Evolutionary conservation across 1,284 basidiomycete species (phyloP), one percentile per base, ranked within the genome.

Genomic region (Fomes fomentarius): DNA sequence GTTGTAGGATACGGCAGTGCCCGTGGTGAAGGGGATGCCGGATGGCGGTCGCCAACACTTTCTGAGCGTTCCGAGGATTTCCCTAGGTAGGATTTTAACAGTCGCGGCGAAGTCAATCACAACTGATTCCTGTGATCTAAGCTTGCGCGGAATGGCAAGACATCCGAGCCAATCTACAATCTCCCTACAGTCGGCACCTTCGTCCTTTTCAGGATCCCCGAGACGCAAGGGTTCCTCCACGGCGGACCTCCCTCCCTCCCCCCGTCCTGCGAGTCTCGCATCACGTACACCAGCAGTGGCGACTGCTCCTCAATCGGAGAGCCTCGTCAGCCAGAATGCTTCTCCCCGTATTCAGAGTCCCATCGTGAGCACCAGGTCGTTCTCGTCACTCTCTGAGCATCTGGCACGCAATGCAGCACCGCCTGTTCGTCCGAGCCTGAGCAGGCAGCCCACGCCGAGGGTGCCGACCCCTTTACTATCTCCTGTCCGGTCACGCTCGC

Each of bases 161-260:
- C 59, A 47, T 15, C 33, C 49, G 24, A 58, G 59, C 59, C 56
- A 61, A 19, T 61, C 56, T 6, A 61, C 59, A 6, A 21, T 52
- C 4, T 61, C 59, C 4, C 46, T 61, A 8, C 56, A 44, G 12
- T 54, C 56, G 14, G 56, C 47, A 6, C 50, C 56, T 3, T 53
- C 59, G 14, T 50, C 48, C 1, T 15, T 55, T 12, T 51, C 56
- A 1, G 22, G 48, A 4, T 46, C 56, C 4, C 17, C 40, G 11
- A 19, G 43, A 10, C 39, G 42, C 14, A 42, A 28, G 25, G 51
- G 45, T 11, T 26, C 26, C 10, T 38, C 47, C 30, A 4, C 11
- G 21, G 14, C 35, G 15, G 14, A 25, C 17, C 4, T 30, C 33
- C 17, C 22, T 22, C 11, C 39, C n/a, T 19, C 54, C 22, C 37